These are phyloP conservation scores for Beauveria caledonica DNA, from an alignment of 2,329 filamentous ascomycete species.

Conservation along the genomic window DNA sequence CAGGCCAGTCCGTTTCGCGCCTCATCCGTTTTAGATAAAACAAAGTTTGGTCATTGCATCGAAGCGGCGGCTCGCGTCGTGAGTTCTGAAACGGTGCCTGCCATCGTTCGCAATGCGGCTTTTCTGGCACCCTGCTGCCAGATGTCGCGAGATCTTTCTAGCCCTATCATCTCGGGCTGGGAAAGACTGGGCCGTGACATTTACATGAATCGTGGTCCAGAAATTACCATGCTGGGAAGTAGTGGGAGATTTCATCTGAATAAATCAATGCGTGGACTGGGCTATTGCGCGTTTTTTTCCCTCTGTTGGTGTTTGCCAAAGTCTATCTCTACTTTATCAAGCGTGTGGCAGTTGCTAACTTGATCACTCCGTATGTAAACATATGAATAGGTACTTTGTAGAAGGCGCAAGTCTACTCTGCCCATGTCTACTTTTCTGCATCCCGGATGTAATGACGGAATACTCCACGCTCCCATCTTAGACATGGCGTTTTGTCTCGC, in stretches of 20 bases:
- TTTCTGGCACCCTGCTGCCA: neutral
- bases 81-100: conserved; percentile 1
- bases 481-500: conserved; percentile 9
- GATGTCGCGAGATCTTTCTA: neutral
- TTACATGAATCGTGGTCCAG: too few species aligned
- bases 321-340: neutral
- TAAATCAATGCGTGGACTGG: neutral
- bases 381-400: too few species aligned
- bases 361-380: too few species aligned
- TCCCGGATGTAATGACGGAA: neutral
- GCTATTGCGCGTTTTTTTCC: neutral
- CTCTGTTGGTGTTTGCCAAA: neutral
- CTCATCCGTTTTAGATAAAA: neutral
- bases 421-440: neutral
- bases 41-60: neutral
- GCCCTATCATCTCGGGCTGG: neutral
- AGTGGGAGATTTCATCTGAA: neutral
- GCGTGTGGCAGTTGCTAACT: neutral
- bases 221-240: neutral
- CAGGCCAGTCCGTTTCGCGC: neutral
- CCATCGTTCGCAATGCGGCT: neutral
- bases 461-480: neutral
- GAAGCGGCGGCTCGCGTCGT: neutral
- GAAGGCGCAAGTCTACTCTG: too few species aligned
- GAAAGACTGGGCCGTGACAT: too few species aligned